Base-by-base conservation (phyloP, 2,329 filamentous ascomycete species). In the Sarocladium strictum region DNA sequence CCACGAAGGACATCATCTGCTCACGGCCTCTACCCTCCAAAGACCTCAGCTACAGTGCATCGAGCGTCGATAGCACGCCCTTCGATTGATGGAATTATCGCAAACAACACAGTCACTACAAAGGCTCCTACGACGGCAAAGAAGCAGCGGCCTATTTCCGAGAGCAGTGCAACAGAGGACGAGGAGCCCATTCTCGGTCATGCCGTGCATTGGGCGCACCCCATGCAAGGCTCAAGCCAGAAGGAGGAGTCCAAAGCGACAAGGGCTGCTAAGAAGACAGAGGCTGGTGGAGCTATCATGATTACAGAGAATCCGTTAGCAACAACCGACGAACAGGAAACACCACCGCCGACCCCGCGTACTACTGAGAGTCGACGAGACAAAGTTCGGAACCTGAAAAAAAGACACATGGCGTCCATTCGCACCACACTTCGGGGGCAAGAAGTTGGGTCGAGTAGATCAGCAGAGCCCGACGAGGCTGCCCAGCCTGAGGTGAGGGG, bases 311-410 rank as follows among this genome's bases (percentile, higher is more conserved):
- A 55, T 17, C 58, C 67, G 53, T 10, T 63, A 56, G 47, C 49
- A 54, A 54, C 37, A 15, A 54, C 24, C 40, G 29, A 37, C 17
- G 53, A 54, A 60, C 33, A 54, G 11, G 55, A 50, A 47, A 56
- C 59, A 53, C 54, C 47, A 2, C 60, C 62, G 1, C 55, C 60
- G 5, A 55, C 57, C n/a, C 53, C 58, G 4, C 56, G 40, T 10
- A 65, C 64, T 14, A 54, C 62, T 4, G 61, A 64, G 29, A 71
- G 62, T 40, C 68, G 72, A 15, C 64, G 64, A 17, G 71, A 74
- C 5, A 66, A 64, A 45, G 73, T 75, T 4, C 68, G 67, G 21
- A 69, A 72, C 17, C 68, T 67, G 60, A 74, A 73, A 57, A 64
- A 65, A 53, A 64, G 70, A 15, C 73, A 75, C 32, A 65, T 75